Conservation (phyloP, 2,329 filamentous ascomycete species). For the Epichloe sylvatica region DNA sequence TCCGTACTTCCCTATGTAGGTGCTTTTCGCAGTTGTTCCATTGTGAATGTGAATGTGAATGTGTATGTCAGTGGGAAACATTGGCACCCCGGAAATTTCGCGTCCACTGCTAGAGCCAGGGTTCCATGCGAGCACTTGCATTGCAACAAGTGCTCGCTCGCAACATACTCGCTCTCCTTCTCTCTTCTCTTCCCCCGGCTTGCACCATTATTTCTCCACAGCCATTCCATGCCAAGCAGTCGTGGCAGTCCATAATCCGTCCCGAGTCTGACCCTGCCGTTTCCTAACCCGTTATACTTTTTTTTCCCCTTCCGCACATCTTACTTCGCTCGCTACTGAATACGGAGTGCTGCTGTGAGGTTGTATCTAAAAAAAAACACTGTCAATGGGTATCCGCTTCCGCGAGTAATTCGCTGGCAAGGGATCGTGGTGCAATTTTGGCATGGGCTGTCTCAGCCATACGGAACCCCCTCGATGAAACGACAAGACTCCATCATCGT, state of each 20-base stretch:
- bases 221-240: slow-evolving; percentile 1
- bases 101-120: not conserved
- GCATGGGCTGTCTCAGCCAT: slow-evolving; percentile 9
- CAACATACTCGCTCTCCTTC: not conserved
- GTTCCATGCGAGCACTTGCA: not conserved
- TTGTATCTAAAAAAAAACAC: too few relatives aligned
- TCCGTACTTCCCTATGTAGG: too few relatives aligned
- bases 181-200: not conserved
- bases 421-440: not conserved
- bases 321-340: not conserved
- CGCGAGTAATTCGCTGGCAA: not conserved
- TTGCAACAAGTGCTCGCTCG: not conserved
- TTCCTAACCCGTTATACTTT: not conserved
- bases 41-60: not conserved
- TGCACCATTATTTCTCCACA: slow-evolving; percentile 2
- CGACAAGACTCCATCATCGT: slow-evolving; percentile 8
- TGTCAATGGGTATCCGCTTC: too few relatives aligned
- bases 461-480: slow-evolving; percentile 14
- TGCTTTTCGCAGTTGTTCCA: too few relatives aligned
- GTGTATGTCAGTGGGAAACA: not conserved
- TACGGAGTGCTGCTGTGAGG: not conserved
- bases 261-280: not conserved
- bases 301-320: not conserved
- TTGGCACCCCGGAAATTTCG: not conserved
- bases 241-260: not conserved